phyloP scores from a whole-genome alignment of 1,139 yeast genomes.

The Kodamaea arcana region DNA sequence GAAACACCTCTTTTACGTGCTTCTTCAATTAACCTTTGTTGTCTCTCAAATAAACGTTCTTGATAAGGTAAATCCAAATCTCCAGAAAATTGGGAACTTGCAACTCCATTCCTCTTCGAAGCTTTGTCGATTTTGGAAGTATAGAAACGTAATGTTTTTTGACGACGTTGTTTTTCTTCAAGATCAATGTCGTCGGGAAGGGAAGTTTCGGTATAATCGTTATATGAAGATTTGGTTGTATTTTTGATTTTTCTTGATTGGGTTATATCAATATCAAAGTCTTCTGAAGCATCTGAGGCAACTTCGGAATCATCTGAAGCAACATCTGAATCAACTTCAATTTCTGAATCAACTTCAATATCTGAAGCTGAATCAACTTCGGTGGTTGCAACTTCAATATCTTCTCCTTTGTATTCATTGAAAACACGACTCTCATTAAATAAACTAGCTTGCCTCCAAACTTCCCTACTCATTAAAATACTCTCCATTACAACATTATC shows the following conservation, averaged over 20 bases:
- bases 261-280: constrained; percentile 47
- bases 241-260: constrained; percentile 44
- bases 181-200: constrained; percentile 70
- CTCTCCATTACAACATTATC: constrained; percentile 88
- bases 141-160: constrained; percentile 86
- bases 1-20: constrained; percentile 80
- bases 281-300: constrained; percentile 12
- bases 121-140: constrained; percentile 94
- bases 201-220: constrained; percentile 62
- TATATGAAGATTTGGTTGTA: constrained; percentile 18
- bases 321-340: constrained; percentile 20
- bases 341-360: constrained; percentile 20
- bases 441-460: constrained; percentile 79
- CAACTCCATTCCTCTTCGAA: constrained; percentile 43
- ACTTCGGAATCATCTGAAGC: constrained; percentile 14
- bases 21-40: constrained; percentile 79
- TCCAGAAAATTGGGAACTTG: constrained; percentile 58
- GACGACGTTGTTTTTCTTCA: constrained; percentile 80
- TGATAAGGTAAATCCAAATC: constrained; percentile 91
- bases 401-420: constrained; percentile 3
- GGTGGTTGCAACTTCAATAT: constrained; percentile 13
- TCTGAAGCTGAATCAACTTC: constrained; percentile 29
- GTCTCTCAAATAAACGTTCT: constrained; percentile 85
- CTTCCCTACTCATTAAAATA: constrained; percentile 72
- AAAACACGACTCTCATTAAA: constrained; percentile 27